Evolutionary conservation across 2,329 filamentous ascomycete genomes (phyloP), one percentile per base, ranked within the genome.

Genomic region (Ophiosphaerella korrae): DNA sequence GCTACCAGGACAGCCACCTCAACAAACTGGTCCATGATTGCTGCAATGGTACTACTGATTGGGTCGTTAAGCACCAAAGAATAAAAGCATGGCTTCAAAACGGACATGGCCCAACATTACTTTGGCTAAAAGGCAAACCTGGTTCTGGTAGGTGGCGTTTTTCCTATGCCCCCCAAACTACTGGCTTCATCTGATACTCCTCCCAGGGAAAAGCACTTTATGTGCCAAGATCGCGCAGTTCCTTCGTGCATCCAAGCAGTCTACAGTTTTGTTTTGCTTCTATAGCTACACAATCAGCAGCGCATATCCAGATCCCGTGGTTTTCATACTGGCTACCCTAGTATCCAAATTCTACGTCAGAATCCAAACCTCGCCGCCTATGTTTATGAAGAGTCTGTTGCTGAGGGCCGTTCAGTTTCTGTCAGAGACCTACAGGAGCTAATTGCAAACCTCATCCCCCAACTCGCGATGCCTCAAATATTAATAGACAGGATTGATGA

Each of bases 61-160:
- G 70, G 70, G 47, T 67, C 8, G n/a, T 47, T 3, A 41, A 46
- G 21, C 46, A 61, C 32, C 9, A 16, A 9, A 49, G 42, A 14
- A 52, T 61, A 3, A 50, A 40, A 23, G 26, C 44, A 5, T 66
- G 62, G 62, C 32, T 59, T 12, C 35, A 57, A 41, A 21, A 41
- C 11, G 42, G 42, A 14, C 34, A 18, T 18, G 48, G 44, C 6
- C 26, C 13, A n/a, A 33, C 44, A 18, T n/a, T 53, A 3, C 23
- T 66, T 3, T 64, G 62, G 58, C 37, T 66, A 1, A 52, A 59
- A 36, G 62, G 62, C 7, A 64, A 58, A n/a, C 57, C 60, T 1
- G 61, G 62, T 2, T 50, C 57, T 11, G 61, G 61, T 42, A 53
- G 56, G 33, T 29, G 7, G 18, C 34, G 7, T n/a, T 9, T 2